Conservation (phyloP, 768 basidiomycete species). For the Russula lepida region DNA sequence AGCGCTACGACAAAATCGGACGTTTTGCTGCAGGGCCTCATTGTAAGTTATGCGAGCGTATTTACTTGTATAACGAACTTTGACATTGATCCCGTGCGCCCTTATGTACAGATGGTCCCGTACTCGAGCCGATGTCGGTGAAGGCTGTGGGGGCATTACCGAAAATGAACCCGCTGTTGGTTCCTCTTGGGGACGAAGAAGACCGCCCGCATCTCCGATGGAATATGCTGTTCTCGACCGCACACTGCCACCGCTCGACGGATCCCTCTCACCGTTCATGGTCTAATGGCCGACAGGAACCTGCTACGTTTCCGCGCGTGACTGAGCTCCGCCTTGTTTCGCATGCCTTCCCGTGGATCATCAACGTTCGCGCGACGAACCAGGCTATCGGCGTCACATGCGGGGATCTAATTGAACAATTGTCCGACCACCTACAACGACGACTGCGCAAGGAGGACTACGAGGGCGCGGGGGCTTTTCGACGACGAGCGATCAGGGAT, state of each 20-base stretch:
- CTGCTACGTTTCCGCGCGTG: constrained; percentile 59
- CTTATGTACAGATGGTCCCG: constrained; percentile 51
- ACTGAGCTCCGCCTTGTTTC: constrained; percentile 46
- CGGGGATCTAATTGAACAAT: constrained; percentile 51
- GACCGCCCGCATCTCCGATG: constrained; percentile 51
- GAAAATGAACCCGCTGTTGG: constrained; percentile 54
- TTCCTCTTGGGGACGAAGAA: constrained; percentile 35
- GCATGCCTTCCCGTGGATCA: constrained; percentile 45
- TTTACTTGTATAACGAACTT: constrained; percentile 9
- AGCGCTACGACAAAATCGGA: constrained; percentile 29
- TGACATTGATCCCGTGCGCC: neutral
- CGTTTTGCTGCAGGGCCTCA: constrained; percentile 35
- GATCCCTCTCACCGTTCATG: constrained; percentile 55
- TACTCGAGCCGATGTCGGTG: constrained; percentile 52
- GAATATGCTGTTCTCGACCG: constrained; percentile 65
- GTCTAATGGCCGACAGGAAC: constrained; percentile 53
- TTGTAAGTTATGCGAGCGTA: constrained; percentile 33
- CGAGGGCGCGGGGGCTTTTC: constrained; percentile 30
- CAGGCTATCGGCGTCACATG: constrained; percentile 52
- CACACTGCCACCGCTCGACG: constrained; percentile 51
- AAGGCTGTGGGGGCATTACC: constrained; percentile 41
- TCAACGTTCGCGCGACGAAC: constrained; percentile 40
- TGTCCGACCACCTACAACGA: constrained; percentile 43
- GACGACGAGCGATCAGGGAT: constrained; percentile 37
- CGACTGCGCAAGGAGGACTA: constrained; percentile 48